Evolutionary conservation across 306 rosid species (phyloP).

Genomic region (Fagus sylvatica): DNA sequence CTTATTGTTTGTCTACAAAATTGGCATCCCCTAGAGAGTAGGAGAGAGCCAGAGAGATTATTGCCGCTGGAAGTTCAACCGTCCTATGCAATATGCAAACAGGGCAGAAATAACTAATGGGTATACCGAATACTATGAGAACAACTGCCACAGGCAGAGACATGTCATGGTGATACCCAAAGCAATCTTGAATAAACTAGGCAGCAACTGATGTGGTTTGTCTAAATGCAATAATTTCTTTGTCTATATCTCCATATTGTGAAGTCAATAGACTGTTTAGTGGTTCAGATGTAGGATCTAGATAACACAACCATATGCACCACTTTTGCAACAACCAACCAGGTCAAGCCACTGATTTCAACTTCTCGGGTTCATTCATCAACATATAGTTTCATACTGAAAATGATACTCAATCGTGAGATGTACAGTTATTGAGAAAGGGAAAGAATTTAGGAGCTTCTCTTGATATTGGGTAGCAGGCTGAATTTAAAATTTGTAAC

Average conservation of each 20-base stretch:
- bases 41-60: too few species aligned
- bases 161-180: neutral
- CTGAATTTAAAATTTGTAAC: too few species aligned
- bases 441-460: too few species aligned
- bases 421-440: too few species aligned
- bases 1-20: too few species aligned
- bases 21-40: too few species aligned
- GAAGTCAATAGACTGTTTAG: neutral
- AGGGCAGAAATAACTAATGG: neutral
- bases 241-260: conserved; percentile 6
- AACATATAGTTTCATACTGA: too few species aligned
- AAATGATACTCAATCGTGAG: too few species aligned
- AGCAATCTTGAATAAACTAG: neutral
- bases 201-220: neutral
- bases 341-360: too few species aligned
- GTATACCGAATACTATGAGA: neutral
- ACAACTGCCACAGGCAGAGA: neutral
- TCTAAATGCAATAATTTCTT: neutral
- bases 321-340: too few species aligned
- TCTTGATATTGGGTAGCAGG: too few species aligned
- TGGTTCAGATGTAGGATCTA: neutral
- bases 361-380: too few species aligned
- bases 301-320: conserved; percentile 1
- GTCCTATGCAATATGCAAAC: neutral
- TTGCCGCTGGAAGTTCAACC: neutral